Base-by-base conservation (phyloP, 1,284 basidiomycete genomes). In the Polyporus tsugae region DNA sequence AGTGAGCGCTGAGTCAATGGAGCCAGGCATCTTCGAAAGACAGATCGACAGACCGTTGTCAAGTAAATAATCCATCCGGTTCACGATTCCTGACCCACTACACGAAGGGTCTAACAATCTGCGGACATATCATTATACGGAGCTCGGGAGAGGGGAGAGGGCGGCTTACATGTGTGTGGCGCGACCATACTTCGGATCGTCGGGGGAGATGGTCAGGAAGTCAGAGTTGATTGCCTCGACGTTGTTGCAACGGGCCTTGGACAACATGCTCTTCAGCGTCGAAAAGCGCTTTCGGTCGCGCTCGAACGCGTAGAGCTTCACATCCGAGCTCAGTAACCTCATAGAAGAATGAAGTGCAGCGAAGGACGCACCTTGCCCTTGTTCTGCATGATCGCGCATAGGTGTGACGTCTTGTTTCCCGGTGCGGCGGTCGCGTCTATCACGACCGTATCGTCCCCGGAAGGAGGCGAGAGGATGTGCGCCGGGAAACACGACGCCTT, bases 401-500 rank as follows among this genome's bases (percentile, higher is more conserved):
- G 82, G 80, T 98, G 95, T 6, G 95, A 94, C 0, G 98, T 99
- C 83, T 99, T 99, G 82, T 99, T 99, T 0, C 98, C 98, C 0
- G 97, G 98, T 0, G 98, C 97, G 55, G 97, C 93, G 36, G 97
- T 99, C 5, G 95, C 97, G 80, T 99, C 98, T 60, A 99, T 92
- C 42, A 96, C 95, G 22, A 88, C 81, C 55, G 81, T 79, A 44
- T 83, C 76, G 6, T 86, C 82, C 41, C 75, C 78, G 1, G 83
- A 79, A 19, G 91, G 90, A 65, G 93, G 89, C 58, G 85, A 80
- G 39, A 98, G 86, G 5, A 99, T 88, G 65, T 90, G 84, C 0
- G 97, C 96, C 10, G 98, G 96, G 78, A 99, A 96, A 81, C 98
- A 99, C 60, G 94, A 96, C 15, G 98, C 97, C 79, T 99, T 97